phyloP scores from a whole-genome alignment of 2,329 filamentous ascomycete genomes.

The Thielaviopsis musarum region DNA sequence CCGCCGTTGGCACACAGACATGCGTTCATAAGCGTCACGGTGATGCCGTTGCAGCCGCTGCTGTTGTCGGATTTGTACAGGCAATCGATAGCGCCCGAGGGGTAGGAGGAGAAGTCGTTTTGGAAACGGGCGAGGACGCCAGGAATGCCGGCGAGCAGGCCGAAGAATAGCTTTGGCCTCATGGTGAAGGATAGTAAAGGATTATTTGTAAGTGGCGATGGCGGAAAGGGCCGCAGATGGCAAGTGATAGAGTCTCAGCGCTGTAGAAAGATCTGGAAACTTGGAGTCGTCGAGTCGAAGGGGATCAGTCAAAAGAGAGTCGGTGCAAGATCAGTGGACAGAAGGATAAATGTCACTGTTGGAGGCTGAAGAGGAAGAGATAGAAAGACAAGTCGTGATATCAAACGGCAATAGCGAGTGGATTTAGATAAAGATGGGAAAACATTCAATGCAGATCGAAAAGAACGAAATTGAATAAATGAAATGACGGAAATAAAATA shows the following conservation, averaged over 20 bases:
- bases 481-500: background rate
- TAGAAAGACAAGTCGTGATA: background rate
- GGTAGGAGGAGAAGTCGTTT: constrained; percentile 22
- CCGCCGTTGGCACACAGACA: constrained; percentile 34
- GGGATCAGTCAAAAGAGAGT: background rate
- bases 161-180: constrained; percentile 13
- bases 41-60: constrained; percentile 25
- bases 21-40: constrained; percentile 25
- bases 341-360: too few relatives aligned
- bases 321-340: too few relatives aligned
- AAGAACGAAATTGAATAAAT: background rate
- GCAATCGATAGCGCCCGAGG: constrained; percentile 22
- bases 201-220: background rate
- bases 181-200: background rate
- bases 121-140: constrained; percentile 15
- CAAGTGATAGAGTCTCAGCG: background rate
- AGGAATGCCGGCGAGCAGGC: constrained; percentile 18
- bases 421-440: background rate
- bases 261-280: background rate
- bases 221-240: background rate
- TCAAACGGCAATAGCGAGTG: constrained; percentile 1
- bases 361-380: too few relatives aligned
- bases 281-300: background rate
- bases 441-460: background rate
- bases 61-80: constrained; percentile 24